phyloP scores from a whole-genome alignment of 2,329 filamentous ascomycete species.

The Colletotrichum gigasporum region DNA sequence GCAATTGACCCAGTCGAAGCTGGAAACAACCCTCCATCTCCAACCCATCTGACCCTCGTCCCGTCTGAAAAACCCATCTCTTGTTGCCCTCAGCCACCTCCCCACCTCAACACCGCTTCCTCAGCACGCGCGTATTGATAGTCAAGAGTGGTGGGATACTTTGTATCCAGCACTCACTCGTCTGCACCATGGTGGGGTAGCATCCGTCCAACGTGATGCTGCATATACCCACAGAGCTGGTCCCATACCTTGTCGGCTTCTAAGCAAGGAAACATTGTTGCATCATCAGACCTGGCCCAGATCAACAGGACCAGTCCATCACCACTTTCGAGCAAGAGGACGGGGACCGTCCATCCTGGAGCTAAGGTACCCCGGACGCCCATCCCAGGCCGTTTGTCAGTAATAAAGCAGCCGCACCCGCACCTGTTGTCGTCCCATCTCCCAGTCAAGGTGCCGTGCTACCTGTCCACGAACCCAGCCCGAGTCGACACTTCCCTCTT shows the following conservation, averaged over 20 bases:
- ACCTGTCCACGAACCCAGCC: neutral
- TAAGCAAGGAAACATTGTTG: constrained; percentile 24
- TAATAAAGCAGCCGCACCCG: constrained; percentile 21
- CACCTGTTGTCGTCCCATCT: neutral
- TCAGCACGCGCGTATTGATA: neutral
- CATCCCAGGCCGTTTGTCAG: constrained; percentile 9
- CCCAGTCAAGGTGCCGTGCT: neutral
- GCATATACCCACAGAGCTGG: constrained; percentile 12
- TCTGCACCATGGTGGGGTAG: constrained; percentile 12
- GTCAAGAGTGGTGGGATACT: neutral
- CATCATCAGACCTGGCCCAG: constrained; percentile 21
- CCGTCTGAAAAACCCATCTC: neutral
- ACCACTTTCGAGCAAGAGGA: neutral
- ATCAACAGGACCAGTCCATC: constrained; percentile 3
- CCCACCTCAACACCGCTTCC: neutral
- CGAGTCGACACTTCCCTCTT: neutral
- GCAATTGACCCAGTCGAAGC: neutral
- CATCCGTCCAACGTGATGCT: constrained; percentile 9
- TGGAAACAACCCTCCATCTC: constrained; percentile 2
- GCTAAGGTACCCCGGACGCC: constrained; percentile 8
- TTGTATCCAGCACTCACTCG: neutral
- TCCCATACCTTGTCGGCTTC: constrained; percentile 1
- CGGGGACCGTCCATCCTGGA: neutral
- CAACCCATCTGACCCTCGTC: constrained; percentile 10
- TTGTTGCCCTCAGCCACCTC: neutral